Percentiles rank a stretch among this genome's conserved stretches.
Conservation (phyloP, 2,329 filamentous ascomycete species). For the Arachnopeziza araneosa region DNA sequence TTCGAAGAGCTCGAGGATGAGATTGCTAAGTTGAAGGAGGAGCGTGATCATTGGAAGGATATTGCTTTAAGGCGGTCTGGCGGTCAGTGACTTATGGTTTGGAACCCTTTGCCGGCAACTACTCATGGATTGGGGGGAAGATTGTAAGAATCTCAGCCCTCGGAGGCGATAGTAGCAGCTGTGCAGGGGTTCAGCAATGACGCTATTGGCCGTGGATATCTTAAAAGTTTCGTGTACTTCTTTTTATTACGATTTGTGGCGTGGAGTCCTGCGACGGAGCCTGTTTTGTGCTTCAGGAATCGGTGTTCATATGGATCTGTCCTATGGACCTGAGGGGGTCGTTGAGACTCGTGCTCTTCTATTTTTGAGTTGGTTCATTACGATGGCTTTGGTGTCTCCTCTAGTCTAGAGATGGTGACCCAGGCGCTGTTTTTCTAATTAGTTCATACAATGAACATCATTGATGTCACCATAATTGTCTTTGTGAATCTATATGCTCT, state of each 20-base stretch:
- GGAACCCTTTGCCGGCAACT: slow-evolving; percentile 24
- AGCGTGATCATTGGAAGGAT: slow-evolving; percentile 60
- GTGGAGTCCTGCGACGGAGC: neutral
- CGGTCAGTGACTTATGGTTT: slow-evolving; percentile 17
- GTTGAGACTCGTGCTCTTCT: slow-evolving; percentile 1
- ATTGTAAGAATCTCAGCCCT: slow-evolving; percentile 21
- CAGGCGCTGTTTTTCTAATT: slow-evolving; percentile 12
- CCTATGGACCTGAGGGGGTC: slow-evolving; percentile 3
- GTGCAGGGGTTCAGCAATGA: slow-evolving; percentile 24
- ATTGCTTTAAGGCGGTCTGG: slow-evolving; percentile 21
- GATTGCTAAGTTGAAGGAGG: slow-evolving; percentile 63
- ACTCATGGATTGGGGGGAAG: slow-evolving; percentile 30
- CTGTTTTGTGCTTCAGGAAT: slow-evolving; percentile 4
- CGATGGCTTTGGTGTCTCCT: slow-evolving; percentile 27
- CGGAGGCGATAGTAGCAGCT: slow-evolving; percentile 28
- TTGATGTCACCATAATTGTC: neutral
- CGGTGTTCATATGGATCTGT: neutral
- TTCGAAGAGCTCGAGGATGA: slow-evolving; percentile 68
- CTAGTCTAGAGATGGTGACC: slow-evolving; percentile 27
- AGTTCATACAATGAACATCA: neutral
- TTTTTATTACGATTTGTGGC: slow-evolving; percentile 4
- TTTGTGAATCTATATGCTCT: no score
- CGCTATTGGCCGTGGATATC: slow-evolving; percentile 26
- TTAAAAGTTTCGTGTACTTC: slow-evolving; percentile 17
- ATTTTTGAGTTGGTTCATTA: slow-evolving; percentile 11